Evolutionary conservation across 2,329 filamentous ascomycete genomes (phyloP).

Genomic region (Periconia digitata): DNA sequence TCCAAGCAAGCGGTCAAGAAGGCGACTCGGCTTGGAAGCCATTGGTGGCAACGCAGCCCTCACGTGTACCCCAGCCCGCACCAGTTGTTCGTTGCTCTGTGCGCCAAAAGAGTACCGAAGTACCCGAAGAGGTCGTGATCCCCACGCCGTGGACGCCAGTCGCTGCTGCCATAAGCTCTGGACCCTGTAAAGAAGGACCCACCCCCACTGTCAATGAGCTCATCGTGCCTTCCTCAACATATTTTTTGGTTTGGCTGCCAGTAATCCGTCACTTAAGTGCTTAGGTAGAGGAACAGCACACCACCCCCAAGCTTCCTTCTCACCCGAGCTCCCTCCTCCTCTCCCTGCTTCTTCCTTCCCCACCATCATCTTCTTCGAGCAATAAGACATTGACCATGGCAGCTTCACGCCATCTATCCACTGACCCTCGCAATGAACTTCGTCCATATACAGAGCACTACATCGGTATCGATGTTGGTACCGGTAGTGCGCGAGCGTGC

Average conservation of each 20-base stretch:
- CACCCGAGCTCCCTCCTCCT: background rate
- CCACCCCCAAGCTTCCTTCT: background rate
- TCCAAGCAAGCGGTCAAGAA: background rate
- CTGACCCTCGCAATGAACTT: conserved; percentile 59
- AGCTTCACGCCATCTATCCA: conserved; percentile 51
- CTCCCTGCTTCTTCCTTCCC: background rate
- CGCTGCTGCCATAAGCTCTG: background rate
- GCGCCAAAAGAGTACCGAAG: conserved; percentile 24
- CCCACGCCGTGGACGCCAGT: conserved; percentile 18
- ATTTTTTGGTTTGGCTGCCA: conserved; percentile 8
- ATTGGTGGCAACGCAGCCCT: conserved; percentile 21
- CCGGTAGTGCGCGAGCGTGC: conserved; percentile 91
- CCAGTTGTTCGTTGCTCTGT: background rate
- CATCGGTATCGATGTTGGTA: conserved; percentile 94
- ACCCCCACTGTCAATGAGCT: conserved; percentile 43
- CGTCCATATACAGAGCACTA: conserved; percentile 61
- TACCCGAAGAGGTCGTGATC: conserved; percentile 34
- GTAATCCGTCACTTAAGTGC: no score
- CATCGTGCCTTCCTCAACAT: conserved; percentile 38
- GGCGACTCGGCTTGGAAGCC: conserved; percentile 4
- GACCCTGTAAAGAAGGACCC: background rate
- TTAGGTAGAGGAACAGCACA: background rate
- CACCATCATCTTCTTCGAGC: background rate
- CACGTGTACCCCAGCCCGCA: conserved; percentile 1
- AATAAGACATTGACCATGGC: conserved; percentile 3